A percentile compares a stretch with the other conserved stretches of the same genome.
phyloP scores from a whole-genome alignment of 768 basidiomycete genomes.

The Trametes coccinea region DNA sequence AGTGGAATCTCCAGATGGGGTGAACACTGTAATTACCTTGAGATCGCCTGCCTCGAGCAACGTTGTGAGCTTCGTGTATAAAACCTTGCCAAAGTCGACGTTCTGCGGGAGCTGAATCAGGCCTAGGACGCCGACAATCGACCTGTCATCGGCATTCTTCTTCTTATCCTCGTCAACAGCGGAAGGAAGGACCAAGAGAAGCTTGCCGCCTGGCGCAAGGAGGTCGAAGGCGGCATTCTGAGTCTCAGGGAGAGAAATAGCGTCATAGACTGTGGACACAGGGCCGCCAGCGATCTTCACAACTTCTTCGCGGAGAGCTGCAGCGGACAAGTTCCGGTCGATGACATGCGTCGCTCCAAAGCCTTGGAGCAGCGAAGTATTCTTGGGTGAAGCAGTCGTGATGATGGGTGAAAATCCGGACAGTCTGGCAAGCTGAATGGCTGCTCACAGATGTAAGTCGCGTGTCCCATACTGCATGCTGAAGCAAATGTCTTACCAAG shows the following conservation, averaged over 20 bases:
- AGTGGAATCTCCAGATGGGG: too few relatives aligned
- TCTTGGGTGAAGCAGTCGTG: slow-evolving; percentile 17
- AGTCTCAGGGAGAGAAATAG: slow-evolving; percentile 23
- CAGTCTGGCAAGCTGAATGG: slow-evolving; percentile 23
- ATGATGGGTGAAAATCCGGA: too few relatives aligned
- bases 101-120: slow-evolving; percentile 11
- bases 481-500: slow-evolving; percentile 8
- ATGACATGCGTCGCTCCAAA: slow-evolving; percentile 31
- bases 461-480: too few relatives aligned
- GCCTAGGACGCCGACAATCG: slow-evolving; percentile 45
- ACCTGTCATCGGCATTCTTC: slow-evolving; percentile 39
- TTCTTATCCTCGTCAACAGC: neutral
- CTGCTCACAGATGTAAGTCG: too few relatives aligned
- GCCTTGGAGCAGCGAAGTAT: slow-evolving; percentile 18
- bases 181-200: slow-evolving; percentile 11
- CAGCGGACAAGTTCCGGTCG: slow-evolving; percentile 25
- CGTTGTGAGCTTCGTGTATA: slow-evolving; percentile 23
- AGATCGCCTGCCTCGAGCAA: neutral
- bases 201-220: slow-evolving; percentile 25
- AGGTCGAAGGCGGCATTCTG: slow-evolving; percentile 24
- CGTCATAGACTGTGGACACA: slow-evolving; percentile 25
- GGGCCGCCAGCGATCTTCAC: slow-evolving; percentile 24
- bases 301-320: slow-evolving; percentile 7
- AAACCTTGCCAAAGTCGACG: slow-evolving; percentile 16
- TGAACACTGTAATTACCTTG: too few relatives aligned